phyloP scores from a whole-genome alignment of 805 yeast species.

The Candida awuae region DNA sequence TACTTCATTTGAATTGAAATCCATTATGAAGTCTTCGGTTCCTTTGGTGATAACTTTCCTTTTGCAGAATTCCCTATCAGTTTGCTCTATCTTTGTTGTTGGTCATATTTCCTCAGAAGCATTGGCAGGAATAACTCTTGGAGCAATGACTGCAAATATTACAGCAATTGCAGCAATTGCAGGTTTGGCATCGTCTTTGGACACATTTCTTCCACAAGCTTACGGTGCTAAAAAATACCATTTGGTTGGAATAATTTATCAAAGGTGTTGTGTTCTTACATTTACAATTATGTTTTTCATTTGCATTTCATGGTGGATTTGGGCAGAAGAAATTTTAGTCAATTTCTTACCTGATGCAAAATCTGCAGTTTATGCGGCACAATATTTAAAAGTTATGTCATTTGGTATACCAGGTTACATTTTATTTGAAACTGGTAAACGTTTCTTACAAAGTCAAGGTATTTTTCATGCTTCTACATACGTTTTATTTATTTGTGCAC shows the following conservation, averaged over 20 bases:
- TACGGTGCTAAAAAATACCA: conserved; percentile 60
- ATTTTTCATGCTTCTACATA: conserved; percentile 75
- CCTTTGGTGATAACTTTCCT: conserved; percentile 63
- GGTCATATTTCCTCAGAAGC: conserved; percentile 66
- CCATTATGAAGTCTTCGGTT: conserved; percentile 34
- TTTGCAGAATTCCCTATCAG: conserved; percentile 63
- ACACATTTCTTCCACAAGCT: conserved; percentile 73
- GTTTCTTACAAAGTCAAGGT: conserved; percentile 70
- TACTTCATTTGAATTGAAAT: conserved; percentile 31
- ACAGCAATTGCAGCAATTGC: conserved; percentile 68
- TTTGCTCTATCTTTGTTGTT: conserved; percentile 71
- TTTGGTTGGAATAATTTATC: conserved; percentile 59
- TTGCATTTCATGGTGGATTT: conserved; percentile 50
- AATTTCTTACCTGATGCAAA: conserved; percentile 36
- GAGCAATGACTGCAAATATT: conserved; percentile 72
- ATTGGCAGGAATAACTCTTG: conserved; percentile 67
- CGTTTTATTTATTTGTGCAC: conserved; percentile 63
- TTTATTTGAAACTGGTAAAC: conserved; percentile 60
- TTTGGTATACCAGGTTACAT: conserved; percentile 68
- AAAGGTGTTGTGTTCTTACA: conserved; percentile 55
- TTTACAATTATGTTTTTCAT: conserved; percentile 47
- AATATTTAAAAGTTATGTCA: conserved; percentile 46
- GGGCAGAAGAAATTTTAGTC: conserved; percentile 42
- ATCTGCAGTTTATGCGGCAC: conserved; percentile 46
- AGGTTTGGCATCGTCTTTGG: conserved; percentile 72